Percentiles rank a stretch among this genome's conserved stretches.
Conservation (phyloP, 169 alveolate genomes). For the Plasmodium inui region DNA sequence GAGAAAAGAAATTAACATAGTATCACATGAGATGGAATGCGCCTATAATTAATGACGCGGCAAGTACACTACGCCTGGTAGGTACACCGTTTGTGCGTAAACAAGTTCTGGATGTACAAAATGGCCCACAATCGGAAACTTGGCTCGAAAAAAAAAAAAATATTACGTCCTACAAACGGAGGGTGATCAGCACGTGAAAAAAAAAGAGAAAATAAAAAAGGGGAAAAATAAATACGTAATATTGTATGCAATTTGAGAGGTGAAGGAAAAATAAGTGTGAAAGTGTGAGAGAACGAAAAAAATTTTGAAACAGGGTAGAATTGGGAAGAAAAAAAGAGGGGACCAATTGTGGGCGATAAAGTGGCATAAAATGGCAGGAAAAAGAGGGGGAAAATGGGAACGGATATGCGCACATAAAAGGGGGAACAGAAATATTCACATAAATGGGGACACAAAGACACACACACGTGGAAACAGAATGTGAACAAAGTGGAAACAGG, state of each 20-base stretch:
- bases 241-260: not conserved
- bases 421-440: not conserved
- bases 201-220: not conserved
- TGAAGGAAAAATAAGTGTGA: conserved; percentile 7
- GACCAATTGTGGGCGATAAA: not conserved
- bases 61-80: not conserved
- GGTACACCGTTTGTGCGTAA: not conserved
- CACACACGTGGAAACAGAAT: not conserved
- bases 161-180: not conserved
- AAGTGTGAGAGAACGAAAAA: not conserved
- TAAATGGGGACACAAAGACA: not conserved
- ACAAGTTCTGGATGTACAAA: not conserved
- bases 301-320: not conserved
- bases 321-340: not conserved
- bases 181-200: not conserved
- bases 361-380: not conserved
- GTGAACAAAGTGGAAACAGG: not conserved
- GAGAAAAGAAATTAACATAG: not conserved
- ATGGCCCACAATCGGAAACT: not conserved
- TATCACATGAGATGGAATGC: not conserved
- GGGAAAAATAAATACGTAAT: not conserved
- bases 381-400: not conserved
- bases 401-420: not conserved
- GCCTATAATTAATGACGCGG: not conserved
- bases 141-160: not conserved